Evolutionary conservation across 306 rosid species (phyloP), one percentile per base, ranked within the genome.

Genomic region (Malus sylvestris): DNA sequence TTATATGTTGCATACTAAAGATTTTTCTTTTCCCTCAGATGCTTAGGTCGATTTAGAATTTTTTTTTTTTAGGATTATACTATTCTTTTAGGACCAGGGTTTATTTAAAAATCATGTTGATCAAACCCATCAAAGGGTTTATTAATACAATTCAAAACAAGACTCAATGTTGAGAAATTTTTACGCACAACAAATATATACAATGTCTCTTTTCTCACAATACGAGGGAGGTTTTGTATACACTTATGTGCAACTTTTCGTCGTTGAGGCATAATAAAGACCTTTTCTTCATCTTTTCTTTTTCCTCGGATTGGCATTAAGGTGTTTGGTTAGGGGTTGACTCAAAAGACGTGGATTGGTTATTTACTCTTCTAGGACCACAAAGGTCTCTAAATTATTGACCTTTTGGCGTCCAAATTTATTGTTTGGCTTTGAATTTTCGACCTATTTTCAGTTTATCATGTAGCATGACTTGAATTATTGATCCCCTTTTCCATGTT

Each of bases 371-470:
- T 19, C 70, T 27, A 49, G 70, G 70, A 6, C 33, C 70, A 27
- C 8, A 23, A 4, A 8, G 33, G 55, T n/a, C 32, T 61, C 78
- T 74, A 18, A 19, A 29, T 61, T 62, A 44, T 74, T 62, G 61
- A 74, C 61, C 70, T 45, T 62, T 74, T 62, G 61, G 60, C 11
- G 70, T 19, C 70, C 18, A 74, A 62, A 74, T 62, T 74, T 74
- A 62, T 74, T 44, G 78, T 45, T 45, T 61, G 40, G 45, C 70
- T 4, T 64, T 29, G 61, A 25, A 12, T 42, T 60, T 73, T 23
- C 68, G 4, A 10, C 18, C 25, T 33, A 12, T 38, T 38, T 38
- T 38, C 42, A 38, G 42, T 38, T 38, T 14, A 22, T 72, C 23
- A 1, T 72, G 59, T 40, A 72, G 8, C 40, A 9, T 6, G 55